Percentiles rank a stretch among this genome's conserved stretches.
These are phyloP conservation scores for Aegle marmelos DNA, from an alignment of 345 rosid species.

Conservation along the genomic window DNA sequence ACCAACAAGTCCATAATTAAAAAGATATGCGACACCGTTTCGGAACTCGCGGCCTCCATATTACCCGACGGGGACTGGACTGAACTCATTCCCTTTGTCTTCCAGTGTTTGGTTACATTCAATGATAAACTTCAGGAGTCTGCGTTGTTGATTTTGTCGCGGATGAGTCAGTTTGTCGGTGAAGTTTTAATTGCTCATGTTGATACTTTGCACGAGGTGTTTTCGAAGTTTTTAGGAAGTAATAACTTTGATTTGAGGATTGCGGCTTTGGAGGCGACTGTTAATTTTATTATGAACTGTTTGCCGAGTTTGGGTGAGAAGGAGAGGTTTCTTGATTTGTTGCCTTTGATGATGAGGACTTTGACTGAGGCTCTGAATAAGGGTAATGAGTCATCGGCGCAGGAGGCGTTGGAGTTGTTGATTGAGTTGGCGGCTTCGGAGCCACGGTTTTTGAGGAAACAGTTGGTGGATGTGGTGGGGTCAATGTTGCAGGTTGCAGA, in stretches of 20 bases:
- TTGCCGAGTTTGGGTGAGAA: constrained; percentile 38
- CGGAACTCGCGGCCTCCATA: constrained; percentile 58
- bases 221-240: constrained; percentile 39
- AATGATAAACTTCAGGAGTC: constrained; percentile 48
- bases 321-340: constrained; percentile 60
- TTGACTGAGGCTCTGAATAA: constrained; percentile 62
- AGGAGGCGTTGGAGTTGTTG: constrained; percentile 65
- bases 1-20: constrained; percentile 38
- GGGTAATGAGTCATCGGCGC: constrained; percentile 56
- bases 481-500: constrained; percentile 72
- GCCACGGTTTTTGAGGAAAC: constrained; percentile 58
- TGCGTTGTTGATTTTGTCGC: constrained; percentile 56
- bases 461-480: constrained; percentile 58
- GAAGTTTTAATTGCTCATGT: constrained; percentile 42
- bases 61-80: constrained; percentile 53
- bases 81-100: constrained; percentile 58
- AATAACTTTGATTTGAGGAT: constrained; percentile 45
- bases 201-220: constrained; percentile 49
- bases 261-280: constrained; percentile 50
- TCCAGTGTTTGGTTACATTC: constrained; percentile 48
- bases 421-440: constrained; percentile 68
- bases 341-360: constrained; percentile 62
- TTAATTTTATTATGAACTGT: constrained; percentile 55
- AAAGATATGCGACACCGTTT: constrained; percentile 60
- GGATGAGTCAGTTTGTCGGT: constrained; percentile 58